Conservation (phyloP, 106 monocot genomes). For the Iris macrosiphon region DNA sequence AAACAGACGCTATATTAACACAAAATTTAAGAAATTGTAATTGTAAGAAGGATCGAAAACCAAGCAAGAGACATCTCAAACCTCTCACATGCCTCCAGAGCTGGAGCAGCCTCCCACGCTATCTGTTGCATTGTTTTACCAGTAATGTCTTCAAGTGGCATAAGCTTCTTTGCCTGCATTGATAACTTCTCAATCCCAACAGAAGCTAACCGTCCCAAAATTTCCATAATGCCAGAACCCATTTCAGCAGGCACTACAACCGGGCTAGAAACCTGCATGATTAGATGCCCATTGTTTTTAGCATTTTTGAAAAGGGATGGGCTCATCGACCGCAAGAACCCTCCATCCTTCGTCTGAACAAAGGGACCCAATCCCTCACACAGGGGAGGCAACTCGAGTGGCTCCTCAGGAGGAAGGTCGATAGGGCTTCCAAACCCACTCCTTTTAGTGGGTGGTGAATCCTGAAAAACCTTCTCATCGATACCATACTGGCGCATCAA, state of each 20-base stretch:
- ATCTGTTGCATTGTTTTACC: slow-evolving; percentile 88
- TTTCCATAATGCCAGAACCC: slow-evolving; percentile 88
- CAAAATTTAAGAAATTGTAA: background rate
- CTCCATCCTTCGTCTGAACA: slow-evolving; percentile 82
- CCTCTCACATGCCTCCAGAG: slow-evolving; percentile 44
- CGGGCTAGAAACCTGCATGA: slow-evolving; percentile 91
- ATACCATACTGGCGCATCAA: slow-evolving; percentile 80
- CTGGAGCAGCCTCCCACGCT: slow-evolving; percentile 60
- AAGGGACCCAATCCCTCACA: slow-evolving; percentile 66
- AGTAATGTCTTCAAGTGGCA: slow-evolving; percentile 91
- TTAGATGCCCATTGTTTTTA: slow-evolving; percentile 55
- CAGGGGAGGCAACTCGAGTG: slow-evolving; percentile 58
- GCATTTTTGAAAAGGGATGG: slow-evolving; percentile 67
- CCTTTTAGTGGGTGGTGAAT: slow-evolving; percentile 39
- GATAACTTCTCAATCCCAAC: slow-evolving; percentile 91
- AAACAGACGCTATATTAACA: background rate
- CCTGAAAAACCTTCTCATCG: slow-evolving; percentile 62
- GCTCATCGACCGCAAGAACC: slow-evolving; percentile 83
- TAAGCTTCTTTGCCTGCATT: slow-evolving; percentile 71
- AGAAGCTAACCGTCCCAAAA: slow-evolving; percentile 68
- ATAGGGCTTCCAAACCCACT: slow-evolving; percentile 74
- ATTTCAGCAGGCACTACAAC: slow-evolving; percentile 91
- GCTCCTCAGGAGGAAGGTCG: slow-evolving; percentile 42
- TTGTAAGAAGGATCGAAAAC: background rate
- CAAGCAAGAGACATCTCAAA: slow-evolving; percentile 3